Percentiles rank a stretch among this genome's conserved stretches.
Conservation (phyloP, 2,329 filamentous ascomycete species). For the Ophiostoma sp. region DNA sequence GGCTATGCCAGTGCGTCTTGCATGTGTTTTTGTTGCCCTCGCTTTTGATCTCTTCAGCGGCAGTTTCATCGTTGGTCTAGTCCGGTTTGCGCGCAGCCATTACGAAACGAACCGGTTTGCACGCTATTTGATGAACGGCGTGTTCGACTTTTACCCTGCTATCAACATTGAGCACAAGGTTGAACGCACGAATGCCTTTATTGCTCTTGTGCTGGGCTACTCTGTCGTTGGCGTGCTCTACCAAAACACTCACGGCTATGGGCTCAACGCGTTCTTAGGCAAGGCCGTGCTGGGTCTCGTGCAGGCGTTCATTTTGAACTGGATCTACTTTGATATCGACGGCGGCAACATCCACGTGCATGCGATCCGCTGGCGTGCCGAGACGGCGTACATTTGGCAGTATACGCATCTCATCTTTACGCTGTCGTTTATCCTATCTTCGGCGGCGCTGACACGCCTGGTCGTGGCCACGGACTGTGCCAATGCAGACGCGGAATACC, state of each 20-base stretch:
- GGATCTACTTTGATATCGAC: constrained; percentile 62
- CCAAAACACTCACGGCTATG: constrained; percentile 47
- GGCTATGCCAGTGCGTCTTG: constrained; percentile 49
- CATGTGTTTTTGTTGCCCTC: constrained; percentile 53
- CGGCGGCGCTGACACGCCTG: constrained; percentile 52
- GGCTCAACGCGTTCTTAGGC: constrained; percentile 55
- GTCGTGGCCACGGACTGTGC: constrained; percentile 54
- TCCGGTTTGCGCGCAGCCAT: constrained; percentile 31
- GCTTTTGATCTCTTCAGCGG: constrained; percentile 48
- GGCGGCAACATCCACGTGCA: constrained; percentile 52
- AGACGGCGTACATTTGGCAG: constrained; percentile 47
- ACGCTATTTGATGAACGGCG: constrained; percentile 31
- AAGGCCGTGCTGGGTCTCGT: constrained; percentile 56
- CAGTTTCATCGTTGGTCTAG: constrained; percentile 40
- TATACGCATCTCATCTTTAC: constrained; percentile 57
- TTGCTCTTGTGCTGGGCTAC: constrained; percentile 60
- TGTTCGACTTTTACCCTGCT: constrained; percentile 57
- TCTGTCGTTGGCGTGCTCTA: constrained; percentile 58
- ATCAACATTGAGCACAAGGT: constrained; percentile 63
- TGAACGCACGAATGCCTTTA: constrained; percentile 59
- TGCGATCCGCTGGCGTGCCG: constrained; percentile 49
- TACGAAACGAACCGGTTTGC: constrained; percentile 27
- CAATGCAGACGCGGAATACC: constrained; percentile 43
- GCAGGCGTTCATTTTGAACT: constrained; percentile 56
- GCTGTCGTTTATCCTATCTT: constrained; percentile 57